Evolutionary conservation across 139 green algal species (phyloP).

Genomic region (Astrephomene gubernaculifera): DNA sequence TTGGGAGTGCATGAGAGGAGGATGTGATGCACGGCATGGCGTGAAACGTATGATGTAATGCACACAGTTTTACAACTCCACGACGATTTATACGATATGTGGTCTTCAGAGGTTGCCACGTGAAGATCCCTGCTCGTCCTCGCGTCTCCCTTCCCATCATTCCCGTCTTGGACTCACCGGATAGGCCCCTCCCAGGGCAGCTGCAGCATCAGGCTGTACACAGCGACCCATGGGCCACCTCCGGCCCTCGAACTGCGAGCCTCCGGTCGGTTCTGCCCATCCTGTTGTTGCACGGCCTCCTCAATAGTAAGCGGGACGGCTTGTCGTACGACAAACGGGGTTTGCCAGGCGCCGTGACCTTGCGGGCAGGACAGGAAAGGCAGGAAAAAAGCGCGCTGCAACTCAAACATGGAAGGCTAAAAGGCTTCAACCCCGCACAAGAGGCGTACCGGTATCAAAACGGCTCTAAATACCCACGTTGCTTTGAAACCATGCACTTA

Average conservation of each 20-base stretch:
- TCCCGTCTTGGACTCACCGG: neutral
- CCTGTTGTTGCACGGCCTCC: neutral
- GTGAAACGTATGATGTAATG: too few species aligned
- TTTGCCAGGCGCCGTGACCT: slow-evolving; percentile 40
- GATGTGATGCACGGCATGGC: too few species aligned
- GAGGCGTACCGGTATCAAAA: neutral
- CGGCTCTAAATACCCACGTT: neutral
- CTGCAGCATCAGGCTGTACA: slow-evolving; percentile 36
- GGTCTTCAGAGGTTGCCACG: too few species aligned
- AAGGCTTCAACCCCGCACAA: neutral
- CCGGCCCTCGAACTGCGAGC: neutral
- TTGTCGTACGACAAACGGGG: slow-evolving; percentile 15
- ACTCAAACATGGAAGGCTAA: neutral
- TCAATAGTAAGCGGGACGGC: neutral
- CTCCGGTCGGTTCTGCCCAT: neutral
- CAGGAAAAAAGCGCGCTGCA: neutral
- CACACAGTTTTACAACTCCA: too few species aligned
- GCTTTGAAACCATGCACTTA: neutral
- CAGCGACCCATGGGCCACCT: neutral
- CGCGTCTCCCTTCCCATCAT: neutral
- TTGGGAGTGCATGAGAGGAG: too few species aligned
- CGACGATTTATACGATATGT: too few species aligned
- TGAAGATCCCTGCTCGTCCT: too few species aligned
- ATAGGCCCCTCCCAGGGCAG: slow-evolving; percentile 24
- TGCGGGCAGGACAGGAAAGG: neutral